Evolutionary conservation across 495 filamentous ascomycete species (phyloP).

Genomic region (Penicillium diatomitis): DNA sequence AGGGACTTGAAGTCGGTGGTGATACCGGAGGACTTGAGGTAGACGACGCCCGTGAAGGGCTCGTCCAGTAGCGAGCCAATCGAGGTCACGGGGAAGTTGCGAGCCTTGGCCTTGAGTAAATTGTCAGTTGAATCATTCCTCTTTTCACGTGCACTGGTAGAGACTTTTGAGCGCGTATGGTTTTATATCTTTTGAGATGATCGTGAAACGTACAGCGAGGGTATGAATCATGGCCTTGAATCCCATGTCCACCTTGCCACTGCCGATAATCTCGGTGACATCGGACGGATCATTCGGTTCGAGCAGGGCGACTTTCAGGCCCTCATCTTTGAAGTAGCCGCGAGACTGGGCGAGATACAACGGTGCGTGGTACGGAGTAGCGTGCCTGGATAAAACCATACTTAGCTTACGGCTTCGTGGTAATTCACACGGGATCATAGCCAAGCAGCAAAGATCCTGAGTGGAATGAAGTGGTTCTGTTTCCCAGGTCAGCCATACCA

Average conservation of each 20-base stretch:
- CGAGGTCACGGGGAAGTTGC: slow-evolving; percentile 57
- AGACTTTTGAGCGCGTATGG: background rate
- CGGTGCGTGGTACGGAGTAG: slow-evolving; percentile 64
- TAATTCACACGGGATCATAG: background rate
- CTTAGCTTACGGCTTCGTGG: slow-evolving; percentile 16
- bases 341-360: slow-evolving; percentile 61
- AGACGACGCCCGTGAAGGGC: slow-evolving; percentile 64
- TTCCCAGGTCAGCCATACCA: slow-evolving; percentile 38
- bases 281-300: slow-evolving; percentile 64
- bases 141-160: background rate
- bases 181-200: background rate
- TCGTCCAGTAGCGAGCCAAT: slow-evolving; percentile 62
- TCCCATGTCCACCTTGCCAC: slow-evolving; percentile 60
- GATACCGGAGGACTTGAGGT: slow-evolving; percentile 60
- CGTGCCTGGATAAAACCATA: slow-evolving; percentile 41
- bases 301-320: slow-evolving; percentile 59
- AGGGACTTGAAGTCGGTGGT: slow-evolving; percentile 54
- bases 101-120: slow-evolving; percentile 49
- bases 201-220: slow-evolving; percentile 40
- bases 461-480: background rate
- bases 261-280: slow-evolving; percentile 66
- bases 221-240: slow-evolving; percentile 75
- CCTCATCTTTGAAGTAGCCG: slow-evolving; percentile 61
- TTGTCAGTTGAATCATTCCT: background rate
- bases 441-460: too few relatives aligned